Percentiles rank a stretch among this genome's conserved stretches.
These are phyloP conservation scores for Colletotrichum sp. DNA, from an alignment of 2,329 filamentous ascomycete genomes.

Conservation along the genomic window DNA sequence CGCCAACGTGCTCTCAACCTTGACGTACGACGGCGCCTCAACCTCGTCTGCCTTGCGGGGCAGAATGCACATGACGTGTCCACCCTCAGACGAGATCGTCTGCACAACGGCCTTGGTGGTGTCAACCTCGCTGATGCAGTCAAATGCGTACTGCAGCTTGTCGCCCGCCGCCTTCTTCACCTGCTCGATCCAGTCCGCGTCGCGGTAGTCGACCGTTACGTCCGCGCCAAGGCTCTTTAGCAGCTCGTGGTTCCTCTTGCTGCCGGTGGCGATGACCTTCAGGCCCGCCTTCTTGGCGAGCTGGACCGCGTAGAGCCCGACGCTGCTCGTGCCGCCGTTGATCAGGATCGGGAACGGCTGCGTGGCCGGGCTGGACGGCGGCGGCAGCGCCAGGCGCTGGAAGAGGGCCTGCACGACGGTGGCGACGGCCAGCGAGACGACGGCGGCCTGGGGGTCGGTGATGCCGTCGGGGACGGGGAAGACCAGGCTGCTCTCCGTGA, in stretches of 20 bases:
- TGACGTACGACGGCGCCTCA: slow-evolving; percentile 1
- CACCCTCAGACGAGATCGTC: slow-evolving; percentile 27
- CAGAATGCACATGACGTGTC: slow-evolving; percentile 33
- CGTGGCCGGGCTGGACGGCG: not conserved
- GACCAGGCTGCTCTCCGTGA: slow-evolving; percentile 15
- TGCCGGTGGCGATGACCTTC: slow-evolving; percentile 9
- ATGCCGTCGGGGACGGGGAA: slow-evolving; percentile 4
- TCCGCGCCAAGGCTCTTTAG: slow-evolving; percentile 50
- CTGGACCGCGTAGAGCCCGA: slow-evolving; percentile 18
- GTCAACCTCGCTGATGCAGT: slow-evolving; percentile 35
- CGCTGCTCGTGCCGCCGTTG: slow-evolving; percentile 30
- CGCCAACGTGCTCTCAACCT: slow-evolving; percentile 15
- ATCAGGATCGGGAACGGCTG: slow-evolving; percentile 25
- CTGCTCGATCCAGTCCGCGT: slow-evolving; percentile 13
- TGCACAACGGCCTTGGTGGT: slow-evolving; percentile 32
- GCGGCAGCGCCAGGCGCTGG: slow-evolving; percentile 6
- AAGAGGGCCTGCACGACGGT: slow-evolving; percentile 14
- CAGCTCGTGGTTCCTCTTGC: slow-evolving; percentile 39
- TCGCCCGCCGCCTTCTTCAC: slow-evolving; percentile 24
- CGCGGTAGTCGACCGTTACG: slow-evolving; percentile 50
- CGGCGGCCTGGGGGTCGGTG: slow-evolving; percentile 3
- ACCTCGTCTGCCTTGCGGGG: slow-evolving; percentile 18
- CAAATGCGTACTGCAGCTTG: slow-evolving; percentile 25
- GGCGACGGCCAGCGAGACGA: slow-evolving; percentile 9
- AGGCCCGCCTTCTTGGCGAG: slow-evolving; percentile 14